Evolutionary conservation across 192 early-diverging fungal genomes (phyloP).

Genomic region (Physocladia obscura): DNA sequence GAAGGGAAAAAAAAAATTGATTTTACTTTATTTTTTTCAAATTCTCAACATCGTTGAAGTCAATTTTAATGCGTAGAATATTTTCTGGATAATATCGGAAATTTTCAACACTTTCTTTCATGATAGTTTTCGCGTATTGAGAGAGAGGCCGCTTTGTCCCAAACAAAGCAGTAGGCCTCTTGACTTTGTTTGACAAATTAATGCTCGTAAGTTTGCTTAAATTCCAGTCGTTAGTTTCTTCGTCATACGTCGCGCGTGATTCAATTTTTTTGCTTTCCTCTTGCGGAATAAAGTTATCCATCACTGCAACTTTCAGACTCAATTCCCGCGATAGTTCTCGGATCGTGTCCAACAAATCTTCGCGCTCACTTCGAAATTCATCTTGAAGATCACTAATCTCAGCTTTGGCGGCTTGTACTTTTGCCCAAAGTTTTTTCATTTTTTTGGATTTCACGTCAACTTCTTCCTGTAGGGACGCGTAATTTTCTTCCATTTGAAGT

Average conservation of each 20-base stretch:
- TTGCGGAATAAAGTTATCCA: conserved; percentile 60
- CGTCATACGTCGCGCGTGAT: conserved; percentile 48
- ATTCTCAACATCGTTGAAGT: conserved; percentile 1
- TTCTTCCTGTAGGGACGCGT: conserved; percentile 63
- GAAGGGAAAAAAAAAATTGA: background rate
- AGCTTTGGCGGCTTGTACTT: conserved; percentile 50
- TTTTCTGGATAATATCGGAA: conserved; percentile 49
- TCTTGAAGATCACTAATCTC: conserved; percentile 63
- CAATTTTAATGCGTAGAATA: conserved; percentile 49
- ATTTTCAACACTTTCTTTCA: conserved; percentile 41
- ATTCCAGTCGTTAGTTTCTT: conserved; percentile 56
- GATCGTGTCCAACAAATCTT: conserved; percentile 62
- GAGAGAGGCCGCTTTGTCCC: conserved; percentile 47
- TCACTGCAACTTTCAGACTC: conserved; percentile 51
- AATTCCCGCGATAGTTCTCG: conserved; percentile 59
- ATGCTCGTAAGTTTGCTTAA: conserved; percentile 38
- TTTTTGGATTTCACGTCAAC: conserved; percentile 66
- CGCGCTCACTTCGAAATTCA: conserved; percentile 58
- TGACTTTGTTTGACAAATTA: conserved; percentile 42
- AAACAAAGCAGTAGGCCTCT: conserved; percentile 38
- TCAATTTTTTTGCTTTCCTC: conserved; percentile 56
- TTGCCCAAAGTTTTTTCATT: conserved; percentile 58
- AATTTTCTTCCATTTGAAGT: conserved; percentile 61
- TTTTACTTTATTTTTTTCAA: background rate
- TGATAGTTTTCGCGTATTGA: conserved; percentile 49